Evolutionary conservation across 1,139 yeast genomes (phyloP), one percentile per base, ranked within the genome.

Genomic region (Zygosaccharomyces pseudobailii): DNA sequence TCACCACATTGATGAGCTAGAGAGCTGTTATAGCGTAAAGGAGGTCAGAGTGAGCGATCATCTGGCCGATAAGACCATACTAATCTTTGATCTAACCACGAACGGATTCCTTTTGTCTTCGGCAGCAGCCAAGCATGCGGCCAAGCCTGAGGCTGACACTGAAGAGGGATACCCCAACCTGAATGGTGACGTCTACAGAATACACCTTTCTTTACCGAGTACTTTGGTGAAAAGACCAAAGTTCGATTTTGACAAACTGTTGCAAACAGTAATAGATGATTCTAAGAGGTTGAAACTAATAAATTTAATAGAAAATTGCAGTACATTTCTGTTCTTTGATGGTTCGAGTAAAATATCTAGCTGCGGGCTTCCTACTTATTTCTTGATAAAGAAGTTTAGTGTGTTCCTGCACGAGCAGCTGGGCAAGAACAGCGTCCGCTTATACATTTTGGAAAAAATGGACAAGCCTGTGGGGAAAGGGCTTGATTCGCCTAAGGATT

Each of bases 151-250:
- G 22, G 42, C 19, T 25, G 24, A 8, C 27, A n/a, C n/a, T 9
- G 42, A 27, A 10, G 48, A 43, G 7, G 40, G 30, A 27, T 40
- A 38, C 7, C 38, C 25, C 4, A 28, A 42, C 10, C 42, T 43
- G 6, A 41, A 39, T 23, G 48, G 43, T 17, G 52, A 51, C 28
- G 41, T 53, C n/a, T 45, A 54, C 20, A 53, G 51, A 35, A 67
- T 81, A 42, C 81, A 82, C 57, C 71, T 84, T 20, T 82, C 87
- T 56, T 71, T 85, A 22, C 94, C 94, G 2, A 79, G 87, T 33
- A 85, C 92, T 0, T 69, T 85, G 41, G 70, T 85, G 49, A 83
- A 81, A 59, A 73, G 94, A 46, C 73, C 79, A 13, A 79, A 77
- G 43, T 83, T 80, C 58, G 74, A 74, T 28, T 70, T 84, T 45